Conservation (phyloP, 441 rosid species). For the Jatropha multifida region DNA sequence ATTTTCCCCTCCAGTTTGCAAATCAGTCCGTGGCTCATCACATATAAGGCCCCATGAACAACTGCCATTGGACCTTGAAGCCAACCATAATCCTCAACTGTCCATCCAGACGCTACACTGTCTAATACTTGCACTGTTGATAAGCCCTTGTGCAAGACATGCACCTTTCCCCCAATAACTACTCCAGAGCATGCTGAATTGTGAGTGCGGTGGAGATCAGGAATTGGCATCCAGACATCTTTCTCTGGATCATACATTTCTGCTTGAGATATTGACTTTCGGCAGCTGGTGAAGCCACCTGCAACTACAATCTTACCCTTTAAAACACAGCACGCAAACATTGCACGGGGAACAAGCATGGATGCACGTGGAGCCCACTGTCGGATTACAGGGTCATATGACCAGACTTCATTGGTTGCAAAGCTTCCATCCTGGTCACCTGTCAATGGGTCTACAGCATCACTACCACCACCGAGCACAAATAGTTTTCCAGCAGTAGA, state of each 20-base stretch:
- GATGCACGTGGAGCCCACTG: constrained; percentile 62
- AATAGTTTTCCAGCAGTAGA: constrained; percentile 64
- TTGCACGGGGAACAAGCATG: constrained; percentile 93
- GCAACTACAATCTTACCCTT: constrained; percentile 88
- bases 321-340: constrained; percentile 87
- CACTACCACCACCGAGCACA: constrained; percentile 95
- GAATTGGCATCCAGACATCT: constrained; percentile 71
- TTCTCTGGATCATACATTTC: constrained; percentile 85
- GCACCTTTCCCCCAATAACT: constrained; percentile 64
- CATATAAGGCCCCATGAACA: constrained; percentile 60
- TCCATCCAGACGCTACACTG: constrained; percentile 55
- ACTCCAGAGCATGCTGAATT: constrained; percentile 88
- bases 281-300: constrained; percentile 88
- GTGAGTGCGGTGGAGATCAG: constrained; percentile 81
- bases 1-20: constrained; percentile 52
- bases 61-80: constrained; percentile 92
- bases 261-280: constrained; percentile 85
- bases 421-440: constrained; percentile 95
- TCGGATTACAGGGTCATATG: constrained; percentile 66
- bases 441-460: constrained; percentile 82
- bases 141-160: constrained; percentile 86
- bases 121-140: constrained; percentile 86
- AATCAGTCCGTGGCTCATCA: constrained; percentile 67
- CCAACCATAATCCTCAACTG: constrained; percentile 74
- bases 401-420: constrained; percentile 92